These are phyloP conservation scores for Nicotiana rustica DNA, from an alignment of 305 asterid species.

Conservation along the genomic window DNA sequence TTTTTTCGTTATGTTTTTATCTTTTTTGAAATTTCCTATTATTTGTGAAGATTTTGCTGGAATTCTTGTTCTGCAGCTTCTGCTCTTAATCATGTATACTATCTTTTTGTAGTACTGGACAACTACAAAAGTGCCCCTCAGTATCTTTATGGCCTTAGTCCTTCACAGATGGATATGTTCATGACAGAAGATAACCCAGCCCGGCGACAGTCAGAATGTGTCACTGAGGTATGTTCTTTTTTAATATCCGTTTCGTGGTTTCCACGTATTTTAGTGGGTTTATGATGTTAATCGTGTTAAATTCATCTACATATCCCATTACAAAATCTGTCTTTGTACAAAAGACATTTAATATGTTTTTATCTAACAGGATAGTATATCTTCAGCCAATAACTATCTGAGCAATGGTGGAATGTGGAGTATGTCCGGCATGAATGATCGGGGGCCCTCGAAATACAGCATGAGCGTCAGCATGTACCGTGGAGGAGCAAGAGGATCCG, in stretches of 20 bases:
- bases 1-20: background rate
- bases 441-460: conserved; percentile 70
- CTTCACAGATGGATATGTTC: conserved; percentile 95
- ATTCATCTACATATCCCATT: conserved; percentile 10
- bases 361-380: conserved; percentile 70
- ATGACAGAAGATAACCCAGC: conserved; percentile 86
- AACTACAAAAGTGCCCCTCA: conserved; percentile 81
- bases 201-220: conserved; percentile 67
- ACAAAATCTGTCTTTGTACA: background rate
- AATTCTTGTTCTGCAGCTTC: background rate
- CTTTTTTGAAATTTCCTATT: background rate
- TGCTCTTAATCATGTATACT: conserved; percentile 11
- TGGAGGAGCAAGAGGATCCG: conserved; percentile 77
- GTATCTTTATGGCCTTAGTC: conserved; percentile 83
- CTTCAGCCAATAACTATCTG: conserved; percentile 71
- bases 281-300: background rate
- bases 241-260: conserved; percentile 9
- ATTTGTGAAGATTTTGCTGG: conserved; percentile 5
- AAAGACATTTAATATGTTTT: conserved; percentile 26
- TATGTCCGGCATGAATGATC: conserved; percentile 56
- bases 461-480: conserved; percentile 86
- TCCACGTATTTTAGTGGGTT: conserved; percentile 8
- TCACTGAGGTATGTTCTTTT: conserved; percentile 66
- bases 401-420: conserved; percentile 79
- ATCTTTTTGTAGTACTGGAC: conserved; percentile 67